Evolutionary conservation across 495 filamentous ascomycete species (phyloP).

Genomic region (Sphaerosporella brunnea): DNA sequence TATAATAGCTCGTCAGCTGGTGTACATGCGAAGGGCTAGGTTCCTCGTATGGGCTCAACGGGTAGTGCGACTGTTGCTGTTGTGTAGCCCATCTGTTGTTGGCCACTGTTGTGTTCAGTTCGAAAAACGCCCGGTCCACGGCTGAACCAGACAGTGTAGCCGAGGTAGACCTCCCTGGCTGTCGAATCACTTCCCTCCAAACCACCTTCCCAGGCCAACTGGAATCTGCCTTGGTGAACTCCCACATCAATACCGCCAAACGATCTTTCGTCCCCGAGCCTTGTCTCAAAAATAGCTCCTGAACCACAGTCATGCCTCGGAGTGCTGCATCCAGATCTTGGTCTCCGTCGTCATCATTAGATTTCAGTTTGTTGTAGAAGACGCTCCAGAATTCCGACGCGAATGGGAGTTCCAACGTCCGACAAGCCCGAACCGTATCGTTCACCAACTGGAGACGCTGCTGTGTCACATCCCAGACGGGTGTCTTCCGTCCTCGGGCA

Average conservation of each 20-base stretch:
- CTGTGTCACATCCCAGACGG: slow-evolving; percentile 21
- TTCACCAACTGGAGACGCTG: not conserved
- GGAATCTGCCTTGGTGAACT: slow-evolving; percentile 22
- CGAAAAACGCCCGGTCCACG: no score
- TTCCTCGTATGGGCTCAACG: slow-evolving; percentile 4
- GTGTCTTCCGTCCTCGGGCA: slow-evolving; percentile 16
- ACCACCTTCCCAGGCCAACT: slow-evolving; percentile 16
- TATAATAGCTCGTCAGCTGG: not conserved
- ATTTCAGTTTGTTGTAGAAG: slow-evolving; percentile 21
- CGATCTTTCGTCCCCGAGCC: slow-evolving; percentile 11
- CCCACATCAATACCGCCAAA: slow-evolving; percentile 23
- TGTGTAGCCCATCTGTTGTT: not conserved
- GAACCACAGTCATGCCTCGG: slow-evolving; percentile 25
- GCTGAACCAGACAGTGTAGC: no score
- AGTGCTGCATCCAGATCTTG: slow-evolving; percentile 16
- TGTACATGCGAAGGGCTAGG: not conserved
- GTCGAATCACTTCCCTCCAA: slow-evolving; percentile 17
- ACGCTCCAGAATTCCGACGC: slow-evolving; percentile 25
- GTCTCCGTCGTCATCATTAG: slow-evolving; percentile 8
- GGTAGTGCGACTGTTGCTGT: not conserved
- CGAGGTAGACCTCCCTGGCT: not conserved
- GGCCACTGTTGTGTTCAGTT: not conserved
- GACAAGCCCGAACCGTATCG: slow-evolving; percentile 14
- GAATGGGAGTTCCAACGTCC: slow-evolving; percentile 23
- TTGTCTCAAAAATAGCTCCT: slow-evolving; percentile 19